phyloP scores from a whole-genome alignment of 176 grass and related monocot species.

The Cenchrus purpureus region DNA sequence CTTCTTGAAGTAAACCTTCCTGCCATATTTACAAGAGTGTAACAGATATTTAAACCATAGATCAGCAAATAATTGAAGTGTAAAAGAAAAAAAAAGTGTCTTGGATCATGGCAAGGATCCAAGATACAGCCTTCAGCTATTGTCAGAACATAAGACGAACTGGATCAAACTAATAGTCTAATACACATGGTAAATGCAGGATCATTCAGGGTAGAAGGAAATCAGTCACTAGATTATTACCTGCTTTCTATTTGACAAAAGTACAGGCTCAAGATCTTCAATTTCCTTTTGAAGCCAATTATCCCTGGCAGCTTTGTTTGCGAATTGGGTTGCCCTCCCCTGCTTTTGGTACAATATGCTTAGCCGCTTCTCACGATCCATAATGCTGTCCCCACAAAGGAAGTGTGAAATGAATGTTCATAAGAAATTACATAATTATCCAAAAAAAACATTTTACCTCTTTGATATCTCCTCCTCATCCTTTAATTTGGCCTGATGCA shows the following conservation, averaged over 20 bases:
- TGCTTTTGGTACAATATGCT: conserved; percentile 99
- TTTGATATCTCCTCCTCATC: conserved; percentile 95
- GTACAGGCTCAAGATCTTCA: conserved; percentile 87
- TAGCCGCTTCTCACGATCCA: conserved; percentile 93
- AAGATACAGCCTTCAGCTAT: background rate
- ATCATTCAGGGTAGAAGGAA: background rate
- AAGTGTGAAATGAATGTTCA: conserved; percentile 18
- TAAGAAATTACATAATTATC: conserved; percentile 16
- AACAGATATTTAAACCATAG: conserved; percentile 24
- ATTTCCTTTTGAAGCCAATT: conserved; percentile 98
- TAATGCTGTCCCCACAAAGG: conserved; percentile 65
- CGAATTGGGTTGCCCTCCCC: conserved; percentile 93
- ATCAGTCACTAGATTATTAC: conserved; percentile 47
- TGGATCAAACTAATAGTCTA: conserved; percentile 28
- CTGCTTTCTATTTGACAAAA: conserved; percentile 89
- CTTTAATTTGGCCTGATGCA: conserved; percentile 75
- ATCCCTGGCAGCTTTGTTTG: conserved; percentile 85
- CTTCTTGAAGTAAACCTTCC: conserved; percentile 86
- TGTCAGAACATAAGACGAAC: conserved; percentile 17
- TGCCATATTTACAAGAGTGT: conserved; percentile 49
- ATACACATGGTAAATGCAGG: background rate
- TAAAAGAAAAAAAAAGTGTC: background rate
- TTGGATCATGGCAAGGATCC: background rate
- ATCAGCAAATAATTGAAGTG: background rate
- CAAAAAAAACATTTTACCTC: conserved; percentile 53